Conservation (phyloP, 2,329 filamentous ascomycete genomes). For the Colletotrichum sansevieriae region DNA sequence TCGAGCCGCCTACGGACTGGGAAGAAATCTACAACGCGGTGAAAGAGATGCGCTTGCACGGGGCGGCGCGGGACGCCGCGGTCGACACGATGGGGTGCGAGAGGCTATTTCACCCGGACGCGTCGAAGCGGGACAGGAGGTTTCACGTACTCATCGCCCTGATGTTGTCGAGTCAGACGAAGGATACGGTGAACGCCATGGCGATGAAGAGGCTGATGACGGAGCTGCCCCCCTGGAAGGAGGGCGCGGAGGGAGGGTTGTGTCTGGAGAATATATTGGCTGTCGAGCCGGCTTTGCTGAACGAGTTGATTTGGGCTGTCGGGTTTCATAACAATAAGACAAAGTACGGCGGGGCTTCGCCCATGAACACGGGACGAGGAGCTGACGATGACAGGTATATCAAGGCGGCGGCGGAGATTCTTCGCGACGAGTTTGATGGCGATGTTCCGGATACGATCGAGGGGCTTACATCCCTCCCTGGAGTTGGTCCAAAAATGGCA, state of each 20-base stretch:
- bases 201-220: constrained; percentile 85
- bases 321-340: constrained; percentile 98
- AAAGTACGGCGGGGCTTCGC: constrained; percentile 57
- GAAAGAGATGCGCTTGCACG: constrained; percentile 77
- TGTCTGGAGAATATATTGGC: constrained; percentile 83
- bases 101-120: constrained; percentile 70
- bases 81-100: constrained; percentile 99
- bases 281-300: constrained; percentile 73
- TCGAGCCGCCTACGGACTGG: constrained; percentile 83
- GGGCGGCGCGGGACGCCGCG: constrained; percentile 77
- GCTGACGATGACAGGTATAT: constrained; percentile 63
- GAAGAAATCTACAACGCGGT: constrained; percentile 83
- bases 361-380: not conserved
- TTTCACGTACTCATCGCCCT: constrained; percentile 90
- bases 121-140: constrained; percentile 70
- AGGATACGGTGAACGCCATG: constrained; percentile 89
- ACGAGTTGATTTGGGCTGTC: constrained; percentile 83
- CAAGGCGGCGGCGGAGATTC: constrained; percentile 79
- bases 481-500: constrained; percentile 95
- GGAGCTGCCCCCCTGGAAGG: constrained; percentile 70
- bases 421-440: constrained; percentile 76
- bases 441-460: constrained; percentile 86
- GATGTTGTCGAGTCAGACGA: constrained; percentile 94
- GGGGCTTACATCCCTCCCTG: constrained; percentile 82
- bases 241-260: constrained; percentile 65